Evolutionary conservation across 2,329 filamentous ascomycete species (phyloP).

Genomic region (Penicillium hesseltinei): DNA sequence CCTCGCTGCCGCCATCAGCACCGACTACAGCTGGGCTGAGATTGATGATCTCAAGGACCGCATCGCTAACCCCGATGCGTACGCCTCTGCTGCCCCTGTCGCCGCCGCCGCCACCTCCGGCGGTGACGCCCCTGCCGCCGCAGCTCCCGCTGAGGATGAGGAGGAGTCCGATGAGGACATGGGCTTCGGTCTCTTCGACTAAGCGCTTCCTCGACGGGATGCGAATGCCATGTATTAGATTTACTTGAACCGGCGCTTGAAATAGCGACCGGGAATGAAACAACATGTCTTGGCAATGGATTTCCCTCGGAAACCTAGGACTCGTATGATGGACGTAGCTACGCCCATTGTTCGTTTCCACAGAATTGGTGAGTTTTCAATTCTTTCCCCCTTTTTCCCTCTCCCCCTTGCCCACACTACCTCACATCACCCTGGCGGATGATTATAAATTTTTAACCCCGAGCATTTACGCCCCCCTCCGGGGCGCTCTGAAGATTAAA

Average conservation of each 20-base stretch:
- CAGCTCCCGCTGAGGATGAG: constrained; percentile 62
- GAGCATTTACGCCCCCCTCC: constrained; percentile 44
- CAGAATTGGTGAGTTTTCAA: constrained; percentile 26
- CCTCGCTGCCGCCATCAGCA: constrained; percentile 77
- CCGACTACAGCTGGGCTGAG: constrained; percentile 89
- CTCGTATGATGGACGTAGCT: constrained; percentile 36
- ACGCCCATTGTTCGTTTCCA: constrained; percentile 32
- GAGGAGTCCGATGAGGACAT: constrained; percentile 63
- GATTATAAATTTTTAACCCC: constrained; percentile 69
- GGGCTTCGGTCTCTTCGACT: constrained; percentile 79
- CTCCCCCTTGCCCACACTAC: not conserved
- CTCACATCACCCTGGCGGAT: constrained; percentile 40
- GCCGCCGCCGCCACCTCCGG: constrained; percentile 54
- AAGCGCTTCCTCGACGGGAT: constrained; percentile 39
- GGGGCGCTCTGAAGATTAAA: constrained; percentile 54
- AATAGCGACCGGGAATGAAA: constrained; percentile 35
- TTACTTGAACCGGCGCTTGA: constrained; percentile 29
- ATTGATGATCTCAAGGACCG: constrained; percentile 99
- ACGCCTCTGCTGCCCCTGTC: constrained; percentile 76
- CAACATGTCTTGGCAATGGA: constrained; percentile 29
- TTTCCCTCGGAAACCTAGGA: constrained; percentile 17
- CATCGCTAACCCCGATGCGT: constrained; percentile 97
- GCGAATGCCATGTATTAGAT: constrained; percentile 41
- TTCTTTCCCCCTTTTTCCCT: constrained; percentile 9
- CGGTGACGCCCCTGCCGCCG: constrained; percentile 52